phyloP scores from a whole-genome alignment of 2,329 filamentous ascomycete genomes.

The Parastagonospora nodorum region DNA sequence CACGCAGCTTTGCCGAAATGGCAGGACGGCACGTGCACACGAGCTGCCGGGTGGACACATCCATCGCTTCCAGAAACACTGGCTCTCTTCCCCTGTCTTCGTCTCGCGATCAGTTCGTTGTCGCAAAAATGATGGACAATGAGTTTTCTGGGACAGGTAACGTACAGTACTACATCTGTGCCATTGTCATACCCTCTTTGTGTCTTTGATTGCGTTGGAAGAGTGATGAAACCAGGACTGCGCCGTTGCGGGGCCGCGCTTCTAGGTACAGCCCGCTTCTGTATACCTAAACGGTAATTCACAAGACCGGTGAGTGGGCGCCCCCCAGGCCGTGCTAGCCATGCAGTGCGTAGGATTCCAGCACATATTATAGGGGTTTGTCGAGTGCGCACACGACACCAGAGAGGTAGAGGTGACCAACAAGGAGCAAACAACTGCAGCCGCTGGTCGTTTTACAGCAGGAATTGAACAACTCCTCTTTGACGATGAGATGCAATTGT shows the following conservation, averaged over 20 bases:
- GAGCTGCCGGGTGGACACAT: neutral
- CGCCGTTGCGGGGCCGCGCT: neutral
- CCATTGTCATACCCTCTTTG: neutral
- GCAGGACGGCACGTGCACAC: slow-evolving; percentile 2
- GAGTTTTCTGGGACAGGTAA: no score
- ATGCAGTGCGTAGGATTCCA: neutral
- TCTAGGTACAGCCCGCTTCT: neutral
- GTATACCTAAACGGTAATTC: neutral
- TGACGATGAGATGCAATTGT: no score
- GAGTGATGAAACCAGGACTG: neutral
- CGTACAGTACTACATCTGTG: no score
- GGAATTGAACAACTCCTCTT: no score
- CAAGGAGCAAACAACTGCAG: no score
- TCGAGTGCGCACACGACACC: no score
- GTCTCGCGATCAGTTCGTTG: no score
- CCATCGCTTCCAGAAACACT: neutral
- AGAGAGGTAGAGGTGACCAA: no score
- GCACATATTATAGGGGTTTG: no score
- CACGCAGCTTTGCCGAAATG: neutral
- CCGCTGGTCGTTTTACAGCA: no score
- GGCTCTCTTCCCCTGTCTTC: no score
- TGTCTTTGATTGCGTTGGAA: neutral
- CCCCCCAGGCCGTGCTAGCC: neutral
- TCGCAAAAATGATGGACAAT: no score
- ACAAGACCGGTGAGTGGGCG: neutral